phyloP scores from a whole-genome alignment of 352 stramenopile genomes.

The Phytophthora agathidicida region DNA sequence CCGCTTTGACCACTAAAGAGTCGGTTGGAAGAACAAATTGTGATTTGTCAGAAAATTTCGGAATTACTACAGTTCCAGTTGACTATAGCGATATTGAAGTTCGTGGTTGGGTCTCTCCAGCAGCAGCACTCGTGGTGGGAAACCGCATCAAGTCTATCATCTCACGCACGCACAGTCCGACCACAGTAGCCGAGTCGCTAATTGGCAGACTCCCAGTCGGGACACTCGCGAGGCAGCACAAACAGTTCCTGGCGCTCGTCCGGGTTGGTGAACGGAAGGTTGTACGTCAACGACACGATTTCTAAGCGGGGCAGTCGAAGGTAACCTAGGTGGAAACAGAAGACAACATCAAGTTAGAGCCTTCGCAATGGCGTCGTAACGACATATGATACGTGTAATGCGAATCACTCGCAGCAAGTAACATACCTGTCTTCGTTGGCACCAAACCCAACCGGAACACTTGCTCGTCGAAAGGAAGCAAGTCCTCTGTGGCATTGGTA shows the following conservation, averaged over 20 bases:
- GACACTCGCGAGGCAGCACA: slow-evolving; percentile 66
- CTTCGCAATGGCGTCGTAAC: too few relatives aligned
- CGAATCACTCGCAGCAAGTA: not conserved
- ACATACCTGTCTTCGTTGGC: slow-evolving; percentile 77
- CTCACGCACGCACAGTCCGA: slow-evolving; percentile 6
- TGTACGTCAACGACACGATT: slow-evolving; percentile 79
- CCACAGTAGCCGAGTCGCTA: not conserved
- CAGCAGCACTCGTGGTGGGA: too few relatives aligned
- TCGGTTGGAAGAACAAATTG: too few relatives aligned
- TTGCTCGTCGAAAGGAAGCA: slow-evolving; percentile 74
- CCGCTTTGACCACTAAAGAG: too few relatives aligned
- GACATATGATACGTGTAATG: not conserved
- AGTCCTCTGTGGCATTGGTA: slow-evolving; percentile 76
- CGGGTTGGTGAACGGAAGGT: slow-evolving; percentile 60
- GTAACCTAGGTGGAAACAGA: slow-evolving; percentile 49
- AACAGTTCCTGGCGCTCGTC: slow-evolving; percentile 81
- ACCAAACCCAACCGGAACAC: slow-evolving; percentile 70
- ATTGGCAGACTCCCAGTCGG: slow-evolving; percentile 45
- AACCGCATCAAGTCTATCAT: slow-evolving; percentile 29
- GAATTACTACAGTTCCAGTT: too few relatives aligned
- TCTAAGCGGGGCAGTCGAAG: slow-evolving; percentile 73
- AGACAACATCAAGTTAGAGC: slow-evolving; percentile 14
- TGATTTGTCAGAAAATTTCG: too few relatives aligned
- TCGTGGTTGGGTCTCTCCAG: too few relatives aligned
- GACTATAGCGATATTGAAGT: too few relatives aligned